phyloP scores from a whole-genome alignment of 2,329 filamentous ascomycete genomes.

The Macrophomina tecta region DNA sequence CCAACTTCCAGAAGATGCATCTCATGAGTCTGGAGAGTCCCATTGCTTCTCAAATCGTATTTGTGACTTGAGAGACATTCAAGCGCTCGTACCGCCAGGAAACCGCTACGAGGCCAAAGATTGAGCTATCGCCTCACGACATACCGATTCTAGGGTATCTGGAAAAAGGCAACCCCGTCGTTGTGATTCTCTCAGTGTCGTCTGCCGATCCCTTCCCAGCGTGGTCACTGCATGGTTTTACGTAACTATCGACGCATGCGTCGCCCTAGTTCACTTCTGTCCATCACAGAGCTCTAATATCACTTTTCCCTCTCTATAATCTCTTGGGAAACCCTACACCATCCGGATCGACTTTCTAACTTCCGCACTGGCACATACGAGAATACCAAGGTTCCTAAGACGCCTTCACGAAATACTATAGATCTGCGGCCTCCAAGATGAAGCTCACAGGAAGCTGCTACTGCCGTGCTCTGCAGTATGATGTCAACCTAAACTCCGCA shows the following conservation, averaged over 20 bases:
- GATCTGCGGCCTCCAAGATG: constrained; percentile 17
- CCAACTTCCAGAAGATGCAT: neutral
- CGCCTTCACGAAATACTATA: neutral
- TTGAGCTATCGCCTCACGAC: too few relatives aligned
- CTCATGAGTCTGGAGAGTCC: too few relatives aligned
- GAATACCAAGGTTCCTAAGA: neutral
- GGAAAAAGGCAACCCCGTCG: neutral
- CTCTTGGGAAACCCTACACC: neutral
- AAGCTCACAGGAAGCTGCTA: constrained; percentile 52
- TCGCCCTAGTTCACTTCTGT: neutral
- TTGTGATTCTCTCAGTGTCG: neutral
- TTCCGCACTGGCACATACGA: neutral
- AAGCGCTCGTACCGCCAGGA: too few relatives aligned
- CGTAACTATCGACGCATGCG: constrained; percentile 15
- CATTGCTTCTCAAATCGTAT: too few relatives aligned
- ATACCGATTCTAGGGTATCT: neutral
- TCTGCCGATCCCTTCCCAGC: constrained; percentile 2
- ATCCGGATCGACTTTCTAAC: neutral
- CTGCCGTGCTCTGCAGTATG: constrained; percentile 56
- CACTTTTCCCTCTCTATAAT: neutral
- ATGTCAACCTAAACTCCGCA: constrained; percentile 50
- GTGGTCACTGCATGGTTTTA: neutral
- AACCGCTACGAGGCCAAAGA: too few relatives aligned
- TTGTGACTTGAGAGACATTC: too few relatives aligned
- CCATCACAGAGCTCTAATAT: neutral